These are phyloP conservation scores for Cicer pinnatifidum DNA, from an alignment of 306 rosid genomes.

Conservation along the genomic window DNA sequence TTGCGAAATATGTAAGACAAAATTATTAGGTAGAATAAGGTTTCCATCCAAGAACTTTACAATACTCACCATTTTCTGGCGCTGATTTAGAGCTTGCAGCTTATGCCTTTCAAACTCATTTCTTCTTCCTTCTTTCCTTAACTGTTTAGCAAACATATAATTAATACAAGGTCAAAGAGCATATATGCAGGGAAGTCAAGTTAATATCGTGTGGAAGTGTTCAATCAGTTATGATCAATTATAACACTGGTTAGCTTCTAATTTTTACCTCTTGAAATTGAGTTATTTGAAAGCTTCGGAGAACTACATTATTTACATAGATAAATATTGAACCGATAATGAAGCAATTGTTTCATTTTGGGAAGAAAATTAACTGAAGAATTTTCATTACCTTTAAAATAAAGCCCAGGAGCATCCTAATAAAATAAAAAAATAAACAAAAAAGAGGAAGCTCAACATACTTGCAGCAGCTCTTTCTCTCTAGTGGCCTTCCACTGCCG, in stretches of 20 bases:
- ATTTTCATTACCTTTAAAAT: constrained; percentile 27
- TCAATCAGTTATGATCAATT: constrained; percentile 11
- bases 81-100: constrained; percentile 95
- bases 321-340: constrained; percentile 12
- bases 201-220: constrained; percentile 32
- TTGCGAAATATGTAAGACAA: constrained; percentile 1
- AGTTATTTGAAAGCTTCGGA: constrained; percentile 26
- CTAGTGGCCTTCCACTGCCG: constrained; percentile 98
- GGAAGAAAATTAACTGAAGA: constrained; percentile 1
- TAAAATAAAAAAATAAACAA: not conserved
- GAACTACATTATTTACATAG: not conserved
- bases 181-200: constrained; percentile 29
- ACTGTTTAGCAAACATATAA: constrained; percentile 55
- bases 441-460: constrained; percentile 41
- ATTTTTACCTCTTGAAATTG: constrained; percentile 27
- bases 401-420: constrained; percentile 17
- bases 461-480: constrained; percentile 95
- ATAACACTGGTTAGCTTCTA: not conserved
- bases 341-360: constrained; percentile 18
- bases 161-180: constrained; percentile 36
- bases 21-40: constrained; percentile 38
- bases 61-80: constrained; percentile 89
- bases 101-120: constrained; percentile 98
- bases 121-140: constrained; percentile 93
- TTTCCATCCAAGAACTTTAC: constrained; percentile 20